phyloP scores from a whole-genome alignment of 2,329 filamentous ascomycete genomes.

The Venturia nashicola region DNA sequence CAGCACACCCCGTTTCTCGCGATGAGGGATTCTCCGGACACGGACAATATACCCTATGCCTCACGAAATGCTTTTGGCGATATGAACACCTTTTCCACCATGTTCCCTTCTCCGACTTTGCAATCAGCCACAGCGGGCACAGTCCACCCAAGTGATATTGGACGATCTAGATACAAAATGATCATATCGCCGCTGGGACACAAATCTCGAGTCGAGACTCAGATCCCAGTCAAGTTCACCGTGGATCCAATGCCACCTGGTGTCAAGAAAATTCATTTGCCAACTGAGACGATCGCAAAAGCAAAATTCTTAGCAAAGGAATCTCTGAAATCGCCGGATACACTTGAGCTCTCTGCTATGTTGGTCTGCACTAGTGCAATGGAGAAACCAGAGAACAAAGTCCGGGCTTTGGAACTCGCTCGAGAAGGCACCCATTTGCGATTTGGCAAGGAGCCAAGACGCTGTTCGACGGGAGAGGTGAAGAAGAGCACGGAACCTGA shows the following conservation, averaged over 20 bases:
- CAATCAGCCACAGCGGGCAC: not conserved
- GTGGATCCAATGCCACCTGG: slow-evolving; percentile 63
- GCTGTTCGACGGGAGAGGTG: slow-evolving; percentile 25
- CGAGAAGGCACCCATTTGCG: not conserved
- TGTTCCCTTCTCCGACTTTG: slow-evolving; percentile 4
- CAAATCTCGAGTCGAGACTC: slow-evolving; percentile 92
- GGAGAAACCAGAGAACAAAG: slow-evolving; percentile 53
- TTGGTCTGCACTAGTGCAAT: slow-evolving; percentile 91
- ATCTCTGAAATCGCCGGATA: slow-evolving; percentile 56
- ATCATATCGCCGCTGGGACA: slow-evolving; percentile 11
- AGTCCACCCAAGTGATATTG: slow-evolving; percentile 5
- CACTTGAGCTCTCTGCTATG: slow-evolving; percentile 65
- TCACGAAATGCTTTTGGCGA: slow-evolving; percentile 13
- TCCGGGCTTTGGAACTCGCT: slow-evolving; percentile 54
- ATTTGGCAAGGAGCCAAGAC: slow-evolving; percentile 28
- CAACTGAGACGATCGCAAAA: slow-evolving; percentile 85
- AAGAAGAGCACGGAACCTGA: slow-evolving; percentile 31
- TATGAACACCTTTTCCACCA: slow-evolving; percentile 15
- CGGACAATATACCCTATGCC: slow-evolving; percentile 16
- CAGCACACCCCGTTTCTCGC: slow-evolving; percentile 4
- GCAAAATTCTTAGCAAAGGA: slow-evolving; percentile 78
- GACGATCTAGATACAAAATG: slow-evolving; percentile 4
- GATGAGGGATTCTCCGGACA: slow-evolving; percentile 9
- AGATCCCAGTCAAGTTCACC: slow-evolving; percentile 78
- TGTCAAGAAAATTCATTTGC: slow-evolving; percentile 72